These are phyloP conservation scores for Ustilago crameri DNA, from an alignment of 1,284 basidiomycete species.

Conservation along the genomic window DNA sequence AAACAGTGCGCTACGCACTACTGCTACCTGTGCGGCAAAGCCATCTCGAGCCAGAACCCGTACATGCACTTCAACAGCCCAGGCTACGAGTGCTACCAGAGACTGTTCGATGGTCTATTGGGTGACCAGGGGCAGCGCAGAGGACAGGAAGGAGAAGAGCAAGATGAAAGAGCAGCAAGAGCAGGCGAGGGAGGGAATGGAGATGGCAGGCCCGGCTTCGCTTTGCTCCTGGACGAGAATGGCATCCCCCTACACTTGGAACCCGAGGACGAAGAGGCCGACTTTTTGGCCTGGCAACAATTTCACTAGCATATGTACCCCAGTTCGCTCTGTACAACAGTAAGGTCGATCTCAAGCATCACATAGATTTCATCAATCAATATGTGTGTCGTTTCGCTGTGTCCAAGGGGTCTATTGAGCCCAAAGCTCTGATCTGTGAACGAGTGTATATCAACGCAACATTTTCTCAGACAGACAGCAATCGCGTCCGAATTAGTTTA, in stretches of 20 bases:
- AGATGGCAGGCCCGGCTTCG: slow-evolving; percentile 18
- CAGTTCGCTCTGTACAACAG: not conserved
- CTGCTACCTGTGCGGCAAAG: slow-evolving; percentile 52
- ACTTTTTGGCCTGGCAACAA: slow-evolving; percentile 36
- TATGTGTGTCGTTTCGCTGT: too few relatives aligned
- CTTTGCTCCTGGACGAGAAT: slow-evolving; percentile 33
- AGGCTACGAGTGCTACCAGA: slow-evolving; percentile 35
- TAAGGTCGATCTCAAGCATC: too few relatives aligned
- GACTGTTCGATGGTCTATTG: slow-evolving; percentile 38
- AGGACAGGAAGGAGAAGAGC: not conserved
- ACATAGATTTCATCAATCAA: too few relatives aligned
- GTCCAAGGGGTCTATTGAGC: too few relatives aligned
- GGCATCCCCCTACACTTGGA: slow-evolving; percentile 30
- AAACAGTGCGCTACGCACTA: slow-evolving; percentile 49
- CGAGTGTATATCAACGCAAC: slow-evolving; percentile 7
- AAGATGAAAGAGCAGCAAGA: not conserved
- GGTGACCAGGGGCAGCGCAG: slow-evolving; percentile 27
- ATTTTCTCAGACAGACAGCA: not conserved
- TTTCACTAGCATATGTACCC: not conserved
- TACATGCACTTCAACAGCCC: slow-evolving; percentile 49
- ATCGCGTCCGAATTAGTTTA: slow-evolving; percentile 56
- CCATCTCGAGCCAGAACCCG: slow-evolving; percentile 38
- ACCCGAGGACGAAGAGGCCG: slow-evolving; percentile 27
- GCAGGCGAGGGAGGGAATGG: not conserved
- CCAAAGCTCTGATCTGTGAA: too few relatives aligned